Base-by-base conservation (phyloP, 305 asterid species). In the Fraxinus dipetala region DNA sequence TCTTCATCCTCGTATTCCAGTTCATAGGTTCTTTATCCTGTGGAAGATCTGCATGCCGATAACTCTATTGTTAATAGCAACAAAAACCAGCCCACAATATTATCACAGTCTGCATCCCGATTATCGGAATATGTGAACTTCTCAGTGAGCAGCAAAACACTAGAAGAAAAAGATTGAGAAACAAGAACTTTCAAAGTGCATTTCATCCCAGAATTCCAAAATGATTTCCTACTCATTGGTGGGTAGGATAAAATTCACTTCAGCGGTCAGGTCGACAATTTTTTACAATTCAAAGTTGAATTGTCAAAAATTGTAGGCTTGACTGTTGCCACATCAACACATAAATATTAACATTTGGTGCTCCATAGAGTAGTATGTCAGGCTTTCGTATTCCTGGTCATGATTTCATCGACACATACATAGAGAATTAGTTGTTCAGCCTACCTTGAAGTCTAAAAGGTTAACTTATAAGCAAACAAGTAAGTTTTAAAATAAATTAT, bases 1-100 rank as follows among this genome's bases (percentile, higher is more conserved):
- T 95, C 85, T 92, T 94, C 99, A 94, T 94, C 85, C 98, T 85
- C 20, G 94, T 92, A 80, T 90, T 94, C 99, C 99, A 96, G 91
- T 94, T 98, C 85, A 94, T 85, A 61, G 97, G 94, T 80, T 91
- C 96, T 87, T 92, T 91, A 84, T 90, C 92, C 2, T 89, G 86
- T 69, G 88, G 88, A 87, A 88, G 81, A 91, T 95, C 98, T 92
- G 90, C 81, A 72, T 4, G 59, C n/a, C 72, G 51, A 74, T 40
- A 79, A 20, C 30, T 4, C 72, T 3, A 26, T 26, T 5, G 11
- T 7, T 59, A 65, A n/a, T 9, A 65, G 32, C 72, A 30, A 63
- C 72, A 9, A 7, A 24, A 22, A 63, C 5, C 34, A 3, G 5
- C 67, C 67, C 67, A 56, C 9, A 3, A 20, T 26, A 65, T 38